Evolutionary conservation across 176 grass and related monocot genomes (phyloP), one percentile per base, ranked within the genome.

Genomic region (Musa troglodytarum): DNA sequence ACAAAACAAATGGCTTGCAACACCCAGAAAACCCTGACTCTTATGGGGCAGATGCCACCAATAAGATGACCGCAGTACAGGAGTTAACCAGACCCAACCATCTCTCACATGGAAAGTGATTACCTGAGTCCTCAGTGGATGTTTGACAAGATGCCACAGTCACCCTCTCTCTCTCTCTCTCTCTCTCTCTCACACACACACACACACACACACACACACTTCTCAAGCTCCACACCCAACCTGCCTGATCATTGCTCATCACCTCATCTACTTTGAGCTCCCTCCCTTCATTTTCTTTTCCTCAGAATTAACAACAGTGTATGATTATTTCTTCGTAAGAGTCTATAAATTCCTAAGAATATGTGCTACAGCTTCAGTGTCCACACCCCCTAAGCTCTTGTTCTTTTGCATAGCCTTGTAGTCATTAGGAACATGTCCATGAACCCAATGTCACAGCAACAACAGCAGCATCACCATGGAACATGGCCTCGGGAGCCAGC

Each of bases 401-500:
- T 14, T 56, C 14, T 56, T 56, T 56, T 56, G 12, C 54, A 56
- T 56, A 16, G 54, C 54, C 54, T 17, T 56, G 14, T 56, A 12
- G 54, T 56, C 74, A 81, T 63, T 43, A 43, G 34, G 34, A 43
- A 43, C 80, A 96, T 84, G 81, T 68, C 90, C 77, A 90, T 71
- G 81, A 89, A 87, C 75, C 77, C 74, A 76, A 78, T 83, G 64
- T 83, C 76, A 16, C 54, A 15, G 12, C 16, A 11, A 13, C 54
- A 15, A 14, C 54, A 56, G 12, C 54, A 56, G 49, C 86, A 87
- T 52, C 77, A 82, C 63, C 70, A 82, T 52, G 83, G 81, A 76
- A 80, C 59, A 73, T 88, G 92, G 92, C 84, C 92, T 64, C 88
- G 83, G 86, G 82, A 87, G 10, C 76, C 88, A 24, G 81, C 85